Base-by-base conservation (phyloP, 768 basidiomycete species). In the Lactarius quietus region DNA sequence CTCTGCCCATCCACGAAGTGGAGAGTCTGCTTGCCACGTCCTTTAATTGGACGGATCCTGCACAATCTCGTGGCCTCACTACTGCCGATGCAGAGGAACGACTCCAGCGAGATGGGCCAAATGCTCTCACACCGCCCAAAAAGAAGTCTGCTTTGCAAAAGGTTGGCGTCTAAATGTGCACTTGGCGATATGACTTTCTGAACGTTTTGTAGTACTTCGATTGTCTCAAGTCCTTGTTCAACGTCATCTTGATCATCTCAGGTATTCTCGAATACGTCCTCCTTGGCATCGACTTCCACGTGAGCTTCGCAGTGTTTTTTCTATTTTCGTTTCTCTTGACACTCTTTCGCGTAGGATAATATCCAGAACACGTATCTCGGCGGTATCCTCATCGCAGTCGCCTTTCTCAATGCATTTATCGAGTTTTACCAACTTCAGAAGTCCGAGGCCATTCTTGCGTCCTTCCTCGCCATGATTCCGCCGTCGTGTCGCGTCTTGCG, bases 351-450 rank as follows among this genome's bases (percentile, higher is more conserved):
- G 62, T 63, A 87, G 83, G 77, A 74, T 56, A 88, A 85, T 75
- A 85, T 86, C 68, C 77, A 78, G 68, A 88, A 88, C 70, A 86
- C 85, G 0, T 89, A 89, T 74, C 83, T 89, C 14, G 86, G 87
- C 35, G 87, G 83, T 33, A 88, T 88, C 72, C 78, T 88, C 64
- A 87, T 88, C 60, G 78, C 77, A 26, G 86, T 88, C 26, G 86
- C 87, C 18, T 86, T 89, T 73, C 73, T 88, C 63, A 89, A 89
- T 68, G 87, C 86, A 7, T 82, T 82, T 67, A 87, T 89, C 72
- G 87, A 89, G 72, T 89, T 86, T 73, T 80, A 77, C 71, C 87
- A 89, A 76, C 80, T 88, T 35, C 87, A 89, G 75, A 89, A 88
- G 70, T 87, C 86, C 10, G 87, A 88, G 72, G 86, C 86, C 43